A percentile compares a stretch with the other conserved stretches of the same genome.
Evolutionary conservation across 306 rosid genomes (phyloP).

Genomic region (Styphnolobium japonicum): DNA sequence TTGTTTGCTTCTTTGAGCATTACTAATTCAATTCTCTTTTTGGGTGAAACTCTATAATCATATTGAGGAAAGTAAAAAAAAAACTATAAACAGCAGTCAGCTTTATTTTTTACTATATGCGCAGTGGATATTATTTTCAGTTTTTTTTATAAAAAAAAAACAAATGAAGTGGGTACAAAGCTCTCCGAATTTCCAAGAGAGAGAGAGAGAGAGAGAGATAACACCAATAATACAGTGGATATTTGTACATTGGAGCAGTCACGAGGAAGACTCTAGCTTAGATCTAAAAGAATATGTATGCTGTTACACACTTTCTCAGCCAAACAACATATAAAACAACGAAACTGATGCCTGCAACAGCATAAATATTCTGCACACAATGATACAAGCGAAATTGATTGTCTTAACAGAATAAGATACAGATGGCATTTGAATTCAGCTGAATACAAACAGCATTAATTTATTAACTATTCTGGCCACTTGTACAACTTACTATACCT

Average conservation of each 20-base stretch:
- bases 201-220: slow-evolving; percentile 21
- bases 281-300: slow-evolving; percentile 64
- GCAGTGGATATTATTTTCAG: background rate
- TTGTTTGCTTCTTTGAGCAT: slow-evolving; percentile 30
- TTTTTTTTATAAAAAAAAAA: background rate
- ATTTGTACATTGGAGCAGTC: slow-evolving; percentile 68
- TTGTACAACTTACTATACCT: slow-evolving; percentile 9
- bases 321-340: slow-evolving; percentile 81
- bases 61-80: slow-evolving; percentile 1
- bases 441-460: slow-evolving; percentile 18
- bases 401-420: slow-evolving; percentile 36
- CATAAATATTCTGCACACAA: slow-evolving; percentile 65
- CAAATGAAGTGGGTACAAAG: background rate
- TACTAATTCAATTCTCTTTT: slow-evolving; percentile 21
- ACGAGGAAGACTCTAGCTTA: slow-evolving; percentile 63
- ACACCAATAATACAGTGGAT: slow-evolving; percentile 70
- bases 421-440: slow-evolving; percentile 28
- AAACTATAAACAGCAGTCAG: slow-evolving; percentile 9
- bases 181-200: slow-evolving; percentile 13
- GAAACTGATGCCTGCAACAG: slow-evolving; percentile 51
- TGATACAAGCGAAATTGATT: slow-evolving; percentile 53
- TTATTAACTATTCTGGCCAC: slow-evolving; percentile 34
- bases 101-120: background rate
- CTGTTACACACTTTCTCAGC: slow-evolving; percentile 50
- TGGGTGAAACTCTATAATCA: slow-evolving; percentile 14